A percentile compares a stretch with the other conserved stretches of the same genome.
These are phyloP conservation scores for Colletotrichum incanum DNA, from an alignment of 2,329 filamentous ascomycete species.

Conservation along the genomic window DNA sequence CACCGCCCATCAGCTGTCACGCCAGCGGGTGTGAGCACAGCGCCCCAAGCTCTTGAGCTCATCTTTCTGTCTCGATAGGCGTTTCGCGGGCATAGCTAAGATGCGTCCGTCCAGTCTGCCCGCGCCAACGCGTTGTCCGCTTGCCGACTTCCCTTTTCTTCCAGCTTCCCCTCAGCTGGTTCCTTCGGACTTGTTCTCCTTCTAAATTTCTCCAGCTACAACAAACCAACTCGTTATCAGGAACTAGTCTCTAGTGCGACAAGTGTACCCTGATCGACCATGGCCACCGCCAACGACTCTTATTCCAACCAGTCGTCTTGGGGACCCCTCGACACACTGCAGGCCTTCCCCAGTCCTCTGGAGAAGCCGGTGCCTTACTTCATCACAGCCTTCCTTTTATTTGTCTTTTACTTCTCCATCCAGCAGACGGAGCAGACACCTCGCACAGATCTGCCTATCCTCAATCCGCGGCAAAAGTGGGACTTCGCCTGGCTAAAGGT, in stretches of 20 bases:
- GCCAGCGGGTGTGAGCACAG: conserved; percentile 14
- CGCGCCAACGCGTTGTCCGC: conserved; percentile 28
- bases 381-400: conserved; percentile 33
- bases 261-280: conserved; percentile 21
- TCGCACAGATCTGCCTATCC: conserved; percentile 11
- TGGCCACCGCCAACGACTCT: conserved; percentile 40
- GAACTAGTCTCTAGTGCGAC: conserved; percentile 12
- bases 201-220: conserved; percentile 7
- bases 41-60: conserved; percentile 39
- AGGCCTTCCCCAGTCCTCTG: conserved; percentile 34
- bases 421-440: conserved; percentile 30
- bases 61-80: conserved; percentile 19
- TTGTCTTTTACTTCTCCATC: conserved; percentile 38
- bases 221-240: neutral
- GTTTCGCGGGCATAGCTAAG: conserved; percentile 36
- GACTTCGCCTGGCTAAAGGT: conserved; percentile 34
- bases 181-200: neutral
- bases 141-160: conserved; percentile 39
- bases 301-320: conserved; percentile 29
- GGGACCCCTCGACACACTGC: conserved; percentile 34
- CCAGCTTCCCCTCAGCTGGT: conserved; percentile 17
- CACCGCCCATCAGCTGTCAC: conserved; percentile 38
- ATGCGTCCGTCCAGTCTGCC: conserved; percentile 38
- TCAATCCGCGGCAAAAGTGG: conserved; percentile 26
- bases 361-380: conserved; percentile 40